Percentiles rank a stretch among this genome's conserved stretches.
Evolutionary conservation across 495 filamentous ascomycete genomes (phyloP).

Genomic region (Neurospora sp.): DNA sequence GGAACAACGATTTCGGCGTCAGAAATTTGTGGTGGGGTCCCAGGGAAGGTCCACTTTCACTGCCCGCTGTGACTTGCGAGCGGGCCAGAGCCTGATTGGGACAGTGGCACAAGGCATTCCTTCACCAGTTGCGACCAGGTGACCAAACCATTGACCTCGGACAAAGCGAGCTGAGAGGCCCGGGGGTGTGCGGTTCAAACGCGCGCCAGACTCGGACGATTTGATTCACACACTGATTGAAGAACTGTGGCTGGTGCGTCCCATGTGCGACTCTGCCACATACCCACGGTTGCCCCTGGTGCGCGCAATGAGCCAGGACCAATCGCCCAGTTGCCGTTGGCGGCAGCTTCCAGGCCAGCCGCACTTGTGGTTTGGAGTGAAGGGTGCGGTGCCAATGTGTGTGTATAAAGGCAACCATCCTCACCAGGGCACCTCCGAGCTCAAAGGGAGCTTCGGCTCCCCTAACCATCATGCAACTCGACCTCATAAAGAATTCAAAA

Average conservation of each 20-base stretch:
- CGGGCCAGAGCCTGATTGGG: not conserved
- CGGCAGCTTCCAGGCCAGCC: not conserved
- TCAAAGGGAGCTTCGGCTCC: conserved; percentile 4
- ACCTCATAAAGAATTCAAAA: not conserved
- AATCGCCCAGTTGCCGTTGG: not conserved
- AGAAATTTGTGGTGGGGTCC: not conserved
- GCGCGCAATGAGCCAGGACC: not conserved
- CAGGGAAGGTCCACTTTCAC: not conserved
- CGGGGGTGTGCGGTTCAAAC: not conserved
- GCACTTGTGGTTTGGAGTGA: not conserved
- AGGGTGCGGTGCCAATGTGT: not conserved
- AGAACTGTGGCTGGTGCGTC: not conserved
- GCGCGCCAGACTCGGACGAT: not conserved
- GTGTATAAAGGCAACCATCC: conserved; percentile 8
- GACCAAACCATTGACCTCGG: not conserved
- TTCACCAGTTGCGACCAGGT: not conserved
- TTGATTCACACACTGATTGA: not conserved
- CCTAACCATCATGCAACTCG: conserved; percentile 8
- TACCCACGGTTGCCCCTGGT: not conserved
- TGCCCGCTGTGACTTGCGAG: not conserved
- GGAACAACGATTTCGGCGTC: not conserved
- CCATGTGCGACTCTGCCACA: not conserved
- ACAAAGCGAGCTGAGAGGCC: not conserved
- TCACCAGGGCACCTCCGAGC: conserved; percentile 2
- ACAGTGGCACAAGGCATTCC: not conserved